A percentile compares a stretch with the other conserved stretches of the same genome.
Conservation (phyloP, 1,139 yeast species). For the Pichia sp. region DNA sequence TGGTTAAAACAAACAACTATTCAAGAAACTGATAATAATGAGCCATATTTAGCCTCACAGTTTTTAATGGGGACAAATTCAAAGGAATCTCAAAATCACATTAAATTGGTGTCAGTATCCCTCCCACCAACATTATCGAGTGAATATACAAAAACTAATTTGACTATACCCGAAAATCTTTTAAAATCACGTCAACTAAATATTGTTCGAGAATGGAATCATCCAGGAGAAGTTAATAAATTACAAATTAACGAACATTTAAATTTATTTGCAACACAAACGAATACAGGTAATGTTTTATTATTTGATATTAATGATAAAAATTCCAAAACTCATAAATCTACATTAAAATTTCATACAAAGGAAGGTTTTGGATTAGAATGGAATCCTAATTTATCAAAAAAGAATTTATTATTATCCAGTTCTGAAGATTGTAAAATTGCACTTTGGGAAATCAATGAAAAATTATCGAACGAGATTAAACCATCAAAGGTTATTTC, state of each 20-base stretch:
- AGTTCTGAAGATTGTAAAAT: conserved; percentile 64
- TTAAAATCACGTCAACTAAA: conserved; percentile 30
- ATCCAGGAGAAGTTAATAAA: conserved; percentile 50
- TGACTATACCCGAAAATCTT: conserved; percentile 8
- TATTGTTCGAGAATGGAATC: conserved; percentile 42
- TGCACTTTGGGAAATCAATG: conserved; percentile 60
- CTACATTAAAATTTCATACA: conserved; percentile 51
- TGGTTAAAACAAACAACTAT: conserved; percentile 40
- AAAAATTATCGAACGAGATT: conserved; percentile 15
- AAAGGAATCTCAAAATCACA: conserved; percentile 36
- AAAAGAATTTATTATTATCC: conserved; percentile 41
- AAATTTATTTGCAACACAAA: conserved; percentile 43
- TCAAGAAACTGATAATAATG: conserved; percentile 27
- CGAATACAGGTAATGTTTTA: conserved; percentile 44
- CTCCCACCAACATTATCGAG: conserved; percentile 12
- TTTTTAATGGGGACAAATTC: conserved; percentile 48
- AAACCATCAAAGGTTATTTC: conserved; percentile 40
- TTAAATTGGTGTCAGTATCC: conserved; percentile 37
- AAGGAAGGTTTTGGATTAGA: conserved; percentile 66
- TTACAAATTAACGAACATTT: conserved; percentile 35
- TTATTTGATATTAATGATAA: conserved; percentile 32
- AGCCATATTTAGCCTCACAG: conserved; percentile 36
- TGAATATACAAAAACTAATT: neutral
- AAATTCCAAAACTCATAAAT: conserved; percentile 19
- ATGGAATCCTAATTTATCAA: conserved; percentile 42